phyloP scores from a whole-genome alignment of 805 yeast genomes.

The Nakazawaea molendinolei region DNA sequence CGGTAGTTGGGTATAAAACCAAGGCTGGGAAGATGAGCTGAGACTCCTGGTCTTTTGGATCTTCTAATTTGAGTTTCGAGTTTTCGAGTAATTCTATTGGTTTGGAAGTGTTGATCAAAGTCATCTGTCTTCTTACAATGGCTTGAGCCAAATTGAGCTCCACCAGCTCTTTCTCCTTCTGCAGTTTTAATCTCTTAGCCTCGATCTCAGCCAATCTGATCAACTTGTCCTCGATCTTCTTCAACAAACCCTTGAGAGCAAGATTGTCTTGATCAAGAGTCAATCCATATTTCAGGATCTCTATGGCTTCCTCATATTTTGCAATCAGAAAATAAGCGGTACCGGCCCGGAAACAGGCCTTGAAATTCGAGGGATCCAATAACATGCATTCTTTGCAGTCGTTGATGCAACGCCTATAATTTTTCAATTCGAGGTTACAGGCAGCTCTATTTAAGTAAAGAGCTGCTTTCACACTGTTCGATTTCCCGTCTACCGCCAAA shows the following conservation, averaged over 20 bases:
- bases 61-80: constrained; percentile 52
- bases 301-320: constrained; percentile 64
- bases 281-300: constrained; percentile 59
- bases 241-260: constrained; percentile 42
- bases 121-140: constrained; percentile 49
- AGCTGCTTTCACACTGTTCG: constrained; percentile 47
- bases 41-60: constrained; percentile 61
- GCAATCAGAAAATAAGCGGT: constrained; percentile 70
- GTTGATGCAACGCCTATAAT: constrained; percentile 78
- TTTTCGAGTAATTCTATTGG: constrained; percentile 53
- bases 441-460: constrained; percentile 83
- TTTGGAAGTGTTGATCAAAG: constrained; percentile 38
- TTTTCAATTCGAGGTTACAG: constrained; percentile 78
- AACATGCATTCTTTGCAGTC: constrained; percentile 72
- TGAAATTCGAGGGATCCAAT: constrained; percentile 62
- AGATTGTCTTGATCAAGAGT: constrained; percentile 52
- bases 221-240: constrained; percentile 29
- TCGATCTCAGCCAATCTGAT: constrained; percentile 19
- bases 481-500: constrained; percentile 60
- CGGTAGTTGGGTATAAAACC: constrained; percentile 73
- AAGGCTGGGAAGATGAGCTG: constrained; percentile 78
- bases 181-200: constrained; percentile 26
- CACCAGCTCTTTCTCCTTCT: constrained; percentile 33
- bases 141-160: constrained; percentile 49
- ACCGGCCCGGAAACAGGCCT: constrained; percentile 82